Evolutionary conservation across 306 rosid genomes (phyloP), one percentile per base, ranked within the genome.

Genomic region (Aeschynomene evenia): DNA sequence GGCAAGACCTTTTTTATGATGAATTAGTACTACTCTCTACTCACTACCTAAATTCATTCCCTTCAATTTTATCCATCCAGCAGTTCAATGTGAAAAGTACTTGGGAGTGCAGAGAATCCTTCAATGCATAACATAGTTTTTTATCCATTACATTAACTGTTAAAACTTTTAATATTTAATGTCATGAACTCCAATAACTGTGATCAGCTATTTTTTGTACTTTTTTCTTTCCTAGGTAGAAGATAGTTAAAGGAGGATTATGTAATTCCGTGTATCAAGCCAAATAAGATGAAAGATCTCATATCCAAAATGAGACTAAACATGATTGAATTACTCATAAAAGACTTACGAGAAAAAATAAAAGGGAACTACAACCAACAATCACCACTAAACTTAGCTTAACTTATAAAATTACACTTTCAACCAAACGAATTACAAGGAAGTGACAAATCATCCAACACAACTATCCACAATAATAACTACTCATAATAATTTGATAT

Each of bases 291-390:
- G 40, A 72, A 51, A 23, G 24, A 36, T 23, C 26, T 60, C 33
- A 66, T 51, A 66, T 66, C 53, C 61, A 74, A 56, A 74, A 56
- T 39, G 28, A 57, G 24, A 19, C 67, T 48, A 45, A 39, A 54
- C 21, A 49, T 10, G 61, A 51, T 33, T 29, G 16, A 19, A 45
- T 42, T 3, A 16, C 49, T 23, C 6, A 39, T 48, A 77, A 45
- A 77, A 18, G 12, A 43, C 28, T 4, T 20, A 40, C 54, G 15
- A 73, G 33, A 46, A 40, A n/a, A 39, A 28, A 45, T 24, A 16
- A 28, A 73, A 26, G 43, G 10, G 9, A 24, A 26, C 34, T 37
- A 53, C 14, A 51, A 33, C 22, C 37, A 14, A n/a, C n/a, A n/a
- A n/a, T 24, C 21, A 62, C 55, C 29, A 50, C 19, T 12, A 48